Evolutionary conservation across 495 filamentous ascomycete species (phyloP), one percentile per base, ranked within the genome.

Genomic region (Bacidia gigantensis): DNA sequence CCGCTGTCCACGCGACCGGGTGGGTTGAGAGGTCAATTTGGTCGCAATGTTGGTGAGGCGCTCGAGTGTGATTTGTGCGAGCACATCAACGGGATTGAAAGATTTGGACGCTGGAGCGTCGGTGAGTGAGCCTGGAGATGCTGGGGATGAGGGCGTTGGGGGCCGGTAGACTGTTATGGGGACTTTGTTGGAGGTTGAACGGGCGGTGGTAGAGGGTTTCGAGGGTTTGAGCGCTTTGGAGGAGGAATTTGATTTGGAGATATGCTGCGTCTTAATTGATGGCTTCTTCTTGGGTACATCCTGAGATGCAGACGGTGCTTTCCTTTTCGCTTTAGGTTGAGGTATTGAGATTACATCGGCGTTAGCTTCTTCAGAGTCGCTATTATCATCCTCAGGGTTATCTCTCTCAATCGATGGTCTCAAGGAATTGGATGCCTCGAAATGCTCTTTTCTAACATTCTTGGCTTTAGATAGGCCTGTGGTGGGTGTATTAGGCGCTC

Each of bases 51-150:
- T 58, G 35, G 46, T 17, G 39, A 58, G 38, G 24, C 53, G 46
- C 35, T 54, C 56, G 43, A 48, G 48, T 47, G 45, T 46, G 17
- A 58, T 50, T 51, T 58, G 49, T 40, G 49, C 46, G 49, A 59
- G 53, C 29, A 56, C 40, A 23, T 52, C 35, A 26, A 46, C 38
- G 10, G 49, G n/a, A 20, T 52, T 52, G 22, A 47, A 45, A 26
- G 53, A 14, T 10, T 39, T 47, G 45, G 46, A 5, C 2, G 52
- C 0, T 26, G 10, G n/a, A 20, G 24, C 26, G 48, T 23, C 24
- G 11, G 58, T 50, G 17, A 69, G 69, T 41, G 66, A 68, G 7
- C 57, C 62, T 29, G 71, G 62, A 10, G 70, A 66, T 2, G 64
- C 62, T 10, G 41, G 2, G 71, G 62, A 5, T 67, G 38, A 45